Evolutionary conservation across 345 rosid genomes (phyloP), one percentile per base, ranked within the genome.

Genomic region (Heritiera fomes): DNA sequence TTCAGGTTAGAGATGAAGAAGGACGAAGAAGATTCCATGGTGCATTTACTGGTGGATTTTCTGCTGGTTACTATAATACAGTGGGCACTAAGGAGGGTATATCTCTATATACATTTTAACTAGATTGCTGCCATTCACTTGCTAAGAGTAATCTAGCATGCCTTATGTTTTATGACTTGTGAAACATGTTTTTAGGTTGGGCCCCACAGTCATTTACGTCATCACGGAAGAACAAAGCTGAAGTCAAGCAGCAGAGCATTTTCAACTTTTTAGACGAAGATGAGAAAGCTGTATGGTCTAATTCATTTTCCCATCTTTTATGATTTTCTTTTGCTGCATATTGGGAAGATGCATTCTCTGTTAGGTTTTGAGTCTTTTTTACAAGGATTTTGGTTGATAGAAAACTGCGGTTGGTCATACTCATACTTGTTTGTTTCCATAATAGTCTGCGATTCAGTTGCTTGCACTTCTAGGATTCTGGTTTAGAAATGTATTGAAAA

Each of bases 1-100:
- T 82, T 66, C 85, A 95, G 99, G 99, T 92, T 79, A 91, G 85
- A 79, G 99, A 95, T 84, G 98, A 93, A 87, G 99, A 93, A 87
- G 98, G 99, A 59, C 83, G 98, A 61, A 90, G 98, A 85, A 92
- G 97, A 82, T 92, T 95, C 83, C 98, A 95, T 83, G 99, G 99
- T 73, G 99, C 99, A 59, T 95, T 92, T 91, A 91, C 97, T 2
- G 99, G 98, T 65, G 99, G 99, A 77, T 95, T 75, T 79, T 92
- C 99, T 80, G 97, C 99, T 85, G 97, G 99, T 67, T 95, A 91
- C 87, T 47, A 10, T 3, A 47, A 47, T 45, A 90, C 98, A 32
- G 97, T 83, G 77, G 98, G 99, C 23, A 90, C 99, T 30, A 94
- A 92, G 89, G 99, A 96, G 79, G 99, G 99, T 94, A 84, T 80